A percentile compares a stretch with the other conserved stretches of the same genome.
Conservation (phyloP, 73 alveolate genomes). For the Paraurostyla sp. region DNA sequence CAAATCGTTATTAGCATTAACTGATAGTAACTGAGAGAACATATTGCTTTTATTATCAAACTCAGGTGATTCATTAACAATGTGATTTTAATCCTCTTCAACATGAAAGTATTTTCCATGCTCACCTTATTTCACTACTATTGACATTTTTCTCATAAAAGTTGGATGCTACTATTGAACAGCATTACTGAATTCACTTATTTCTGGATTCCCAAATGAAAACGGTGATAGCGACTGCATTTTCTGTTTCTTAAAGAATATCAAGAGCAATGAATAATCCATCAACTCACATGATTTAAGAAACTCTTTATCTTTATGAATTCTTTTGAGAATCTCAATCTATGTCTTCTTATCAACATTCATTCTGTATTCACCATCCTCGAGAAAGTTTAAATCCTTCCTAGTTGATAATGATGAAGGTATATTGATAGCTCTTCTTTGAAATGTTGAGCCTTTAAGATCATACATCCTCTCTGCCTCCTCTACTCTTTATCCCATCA, state of each 20-base stretch:
- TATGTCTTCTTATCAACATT: not conserved
- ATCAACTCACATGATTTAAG: slow-evolving; percentile 37
- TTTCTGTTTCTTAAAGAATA: not conserved
- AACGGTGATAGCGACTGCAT: too few species aligned
- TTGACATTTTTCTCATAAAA: not conserved
- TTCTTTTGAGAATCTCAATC: not conserved
- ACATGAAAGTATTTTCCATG: slow-evolving; percentile 1
- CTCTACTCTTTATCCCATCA: slow-evolving; percentile 26
- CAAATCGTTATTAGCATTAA: not conserved
- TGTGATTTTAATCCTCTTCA: not conserved
- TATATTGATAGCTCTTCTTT: not conserved
- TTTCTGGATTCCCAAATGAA: too few species aligned
- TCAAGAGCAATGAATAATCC: slow-evolving; percentile 45
- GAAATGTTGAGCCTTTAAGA: slow-evolving; percentile 55
- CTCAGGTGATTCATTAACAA: not conserved
- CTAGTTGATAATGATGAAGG: not conserved
- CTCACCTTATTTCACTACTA: not conserved
- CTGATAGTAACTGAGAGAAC: not conserved
- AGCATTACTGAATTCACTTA: not conserved
- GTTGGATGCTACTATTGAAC: not conserved
- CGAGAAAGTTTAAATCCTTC: slow-evolving; percentile 33
- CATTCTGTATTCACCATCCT: not conserved
- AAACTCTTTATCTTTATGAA: slow-evolving; percentile 47
- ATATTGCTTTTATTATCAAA: not conserved
- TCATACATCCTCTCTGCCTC: slow-evolving; percentile 49